A percentile compares a stretch with the other conserved stretches of the same genome.
Conservation (phyloP, 1,284 basidiomycete species). For the Neonothopanus nambi region DNA sequence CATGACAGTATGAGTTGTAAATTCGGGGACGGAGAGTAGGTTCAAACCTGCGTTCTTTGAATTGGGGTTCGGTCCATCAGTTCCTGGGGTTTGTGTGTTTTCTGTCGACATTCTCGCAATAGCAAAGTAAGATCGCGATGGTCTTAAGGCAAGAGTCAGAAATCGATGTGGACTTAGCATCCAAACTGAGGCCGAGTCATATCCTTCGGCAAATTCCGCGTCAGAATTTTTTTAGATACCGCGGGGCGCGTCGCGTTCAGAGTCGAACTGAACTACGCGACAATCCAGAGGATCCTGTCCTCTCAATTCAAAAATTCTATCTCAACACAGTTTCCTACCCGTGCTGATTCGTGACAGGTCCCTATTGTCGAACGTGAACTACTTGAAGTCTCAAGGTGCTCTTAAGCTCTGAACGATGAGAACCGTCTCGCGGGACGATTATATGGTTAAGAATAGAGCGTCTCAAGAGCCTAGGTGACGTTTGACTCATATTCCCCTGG, state of each 20-base stretch:
- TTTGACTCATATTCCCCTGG: no score
- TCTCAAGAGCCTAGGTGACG: no score
- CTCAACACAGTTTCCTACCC: no score
- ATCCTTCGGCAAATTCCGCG: conserved; percentile 2
- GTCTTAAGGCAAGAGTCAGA: conserved; percentile 11
- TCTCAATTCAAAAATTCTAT: no score
- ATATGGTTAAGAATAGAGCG: no score
- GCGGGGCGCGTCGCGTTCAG: not conserved
- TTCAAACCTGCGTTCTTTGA: conserved; percentile 35
- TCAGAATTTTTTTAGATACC: not conserved
- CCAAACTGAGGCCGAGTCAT: conserved; percentile 5
- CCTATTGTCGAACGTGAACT: no score
- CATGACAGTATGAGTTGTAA: not conserved
- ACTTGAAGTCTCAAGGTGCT: no score
- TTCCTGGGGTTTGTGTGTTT: not conserved
- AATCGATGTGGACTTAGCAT: conserved; percentile 17
- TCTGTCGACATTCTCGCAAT: conserved; percentile 11
- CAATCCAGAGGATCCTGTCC: no score
- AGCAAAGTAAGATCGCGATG: not conserved
- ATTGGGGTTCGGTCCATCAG: conserved; percentile 26
- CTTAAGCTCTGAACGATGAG: no score
- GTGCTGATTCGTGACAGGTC: no score
- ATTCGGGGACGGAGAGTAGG: not conserved
- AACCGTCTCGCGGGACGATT: no score
- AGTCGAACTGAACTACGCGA: no score